Percentiles rank a stretch among this genome's conserved stretches.
Evolutionary conservation across 1,284 basidiomycete species (phyloP).

Genomic region (Ustilago loliicola): DNA sequence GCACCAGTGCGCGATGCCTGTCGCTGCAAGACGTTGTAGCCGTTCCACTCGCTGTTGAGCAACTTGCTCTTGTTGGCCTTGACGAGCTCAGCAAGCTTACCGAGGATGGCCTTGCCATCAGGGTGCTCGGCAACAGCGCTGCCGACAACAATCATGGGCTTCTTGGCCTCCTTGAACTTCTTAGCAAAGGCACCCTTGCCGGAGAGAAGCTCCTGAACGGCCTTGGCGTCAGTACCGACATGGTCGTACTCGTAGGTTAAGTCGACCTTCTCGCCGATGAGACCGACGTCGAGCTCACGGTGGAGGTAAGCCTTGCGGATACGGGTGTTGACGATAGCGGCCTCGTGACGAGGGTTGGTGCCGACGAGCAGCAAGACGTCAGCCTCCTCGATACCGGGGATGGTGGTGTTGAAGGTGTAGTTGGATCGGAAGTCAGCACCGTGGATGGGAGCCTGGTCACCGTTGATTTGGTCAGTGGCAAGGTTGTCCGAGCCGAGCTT

Average conservation of each 20-base stretch:
- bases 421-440: conserved; percentile 94
- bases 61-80: conserved; percentile 77
- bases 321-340: conserved; percentile 95
- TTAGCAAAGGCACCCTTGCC: conserved; percentile 82
- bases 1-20: conserved; percentile 92
- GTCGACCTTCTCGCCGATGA: conserved; percentile 92
- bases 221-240: conserved; percentile 83
- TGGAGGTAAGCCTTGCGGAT: conserved; percentile 95
- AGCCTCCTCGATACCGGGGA: conserved; percentile 89
- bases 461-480: conserved; percentile 81
- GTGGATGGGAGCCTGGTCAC: conserved; percentile 78
- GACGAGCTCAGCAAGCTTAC: conserved; percentile 83
- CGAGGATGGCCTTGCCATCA: conserved; percentile 85
- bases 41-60: conserved; percentile 92
- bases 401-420: conserved; percentile 96
- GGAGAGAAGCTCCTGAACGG: conserved; percentile 82
- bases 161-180: conserved; percentile 91
- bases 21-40: conserved; percentile 92
- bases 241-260: conserved; percentile 94
- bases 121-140: conserved; percentile 87
- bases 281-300: conserved; percentile 84
- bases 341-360: conserved; percentile 97
- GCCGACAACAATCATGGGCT: conserved; percentile 93
- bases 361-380: conserved; percentile 94
- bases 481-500: conserved; percentile 96